Conservation (phyloP, 192 early-diverging fungal genomes). For the Ambispora gerdemannii region DNA sequence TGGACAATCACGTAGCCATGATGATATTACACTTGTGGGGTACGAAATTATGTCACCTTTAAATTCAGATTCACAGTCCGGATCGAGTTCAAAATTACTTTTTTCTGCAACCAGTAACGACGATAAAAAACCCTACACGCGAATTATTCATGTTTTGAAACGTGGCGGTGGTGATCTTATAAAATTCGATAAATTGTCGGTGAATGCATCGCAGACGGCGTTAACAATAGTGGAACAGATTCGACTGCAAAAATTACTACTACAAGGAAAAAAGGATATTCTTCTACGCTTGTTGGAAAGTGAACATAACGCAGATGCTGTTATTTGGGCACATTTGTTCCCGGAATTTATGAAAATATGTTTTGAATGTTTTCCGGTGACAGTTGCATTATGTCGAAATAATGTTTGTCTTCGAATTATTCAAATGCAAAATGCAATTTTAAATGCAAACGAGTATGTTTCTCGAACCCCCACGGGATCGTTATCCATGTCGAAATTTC, state of each 20-base stretch:
- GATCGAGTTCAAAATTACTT: constrained; percentile 9
- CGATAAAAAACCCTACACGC: constrained; percentile 27
- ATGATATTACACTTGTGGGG: not conserved
- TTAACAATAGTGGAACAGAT: constrained; percentile 42
- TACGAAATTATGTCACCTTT: not conserved
- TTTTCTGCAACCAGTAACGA: constrained; percentile 8
- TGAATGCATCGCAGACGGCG: constrained; percentile 32
- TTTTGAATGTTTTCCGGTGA: constrained; percentile 50
- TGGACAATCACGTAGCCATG: not conserved
- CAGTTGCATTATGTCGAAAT: constrained; percentile 48
- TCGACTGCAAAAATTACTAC: constrained; percentile 51
- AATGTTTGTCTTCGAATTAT: constrained; percentile 63
- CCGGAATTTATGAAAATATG: constrained; percentile 62
- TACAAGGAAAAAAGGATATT: constrained; percentile 48
- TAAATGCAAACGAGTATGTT: constrained; percentile 50
- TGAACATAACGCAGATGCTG: not conserved
- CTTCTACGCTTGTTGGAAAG: constrained; percentile 43
- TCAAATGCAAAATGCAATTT: constrained; percentile 58
- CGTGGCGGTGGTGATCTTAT: constrained; percentile 46
- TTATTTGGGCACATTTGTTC: constrained; percentile 69
- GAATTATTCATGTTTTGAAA: constrained; percentile 39
- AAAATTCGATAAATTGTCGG: constrained; percentile 45
- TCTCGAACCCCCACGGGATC: constrained; percentile 46
- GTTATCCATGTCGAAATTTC: constrained; percentile 46
- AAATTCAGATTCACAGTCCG: not conserved